A percentile compares a stretch with the other conserved stretches of the same genome.
These are phyloP conservation scores for Ceratocystis eucalypticola DNA, from an alignment of 2,329 filamentous ascomycete species.

Conservation along the genomic window DNA sequence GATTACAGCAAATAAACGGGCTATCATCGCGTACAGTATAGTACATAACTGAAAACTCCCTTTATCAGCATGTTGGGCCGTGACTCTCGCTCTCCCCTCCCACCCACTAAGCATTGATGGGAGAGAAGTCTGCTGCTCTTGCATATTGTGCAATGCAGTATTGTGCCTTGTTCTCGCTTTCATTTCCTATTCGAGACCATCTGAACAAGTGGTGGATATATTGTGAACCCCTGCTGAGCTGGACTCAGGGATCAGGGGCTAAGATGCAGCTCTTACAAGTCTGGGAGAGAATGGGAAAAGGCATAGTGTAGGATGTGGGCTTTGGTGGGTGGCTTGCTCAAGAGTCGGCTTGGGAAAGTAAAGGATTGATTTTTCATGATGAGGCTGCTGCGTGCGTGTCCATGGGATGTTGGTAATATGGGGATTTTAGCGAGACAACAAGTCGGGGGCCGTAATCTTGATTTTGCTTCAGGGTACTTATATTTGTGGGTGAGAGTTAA, in stretches of 20 bases:
- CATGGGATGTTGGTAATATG: neutral
- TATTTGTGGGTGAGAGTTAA: neutral
- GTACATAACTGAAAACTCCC: too few species aligned
- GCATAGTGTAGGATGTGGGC: too few species aligned
- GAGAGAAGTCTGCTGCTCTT: neutral
- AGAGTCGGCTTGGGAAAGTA: neutral
- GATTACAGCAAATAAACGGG: too few species aligned
- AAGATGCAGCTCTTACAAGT: neutral
- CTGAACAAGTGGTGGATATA: conserved; percentile 4
- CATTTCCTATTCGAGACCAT: conserved; percentile 2
- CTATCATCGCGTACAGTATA: too few species aligned
- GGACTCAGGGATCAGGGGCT: conserved; percentile 9
- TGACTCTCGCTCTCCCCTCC: neutral
- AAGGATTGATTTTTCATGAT: neutral
- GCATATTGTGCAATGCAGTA: neutral
- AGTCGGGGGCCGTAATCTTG: neutral
- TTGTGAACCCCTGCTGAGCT: neutral
- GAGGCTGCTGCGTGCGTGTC: neutral
- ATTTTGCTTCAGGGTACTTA: neutral
- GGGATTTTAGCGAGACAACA: neutral
- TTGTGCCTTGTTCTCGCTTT: neutral
- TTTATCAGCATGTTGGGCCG: neutral
- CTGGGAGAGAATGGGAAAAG: neutral
- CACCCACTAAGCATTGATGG: neutral
- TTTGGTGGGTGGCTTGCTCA: neutral